A percentile compares a stretch with the other conserved stretches of the same genome.
Evolutionary conservation across 441 rosid genomes (phyloP).

Genomic region (Hura crepitans): DNA sequence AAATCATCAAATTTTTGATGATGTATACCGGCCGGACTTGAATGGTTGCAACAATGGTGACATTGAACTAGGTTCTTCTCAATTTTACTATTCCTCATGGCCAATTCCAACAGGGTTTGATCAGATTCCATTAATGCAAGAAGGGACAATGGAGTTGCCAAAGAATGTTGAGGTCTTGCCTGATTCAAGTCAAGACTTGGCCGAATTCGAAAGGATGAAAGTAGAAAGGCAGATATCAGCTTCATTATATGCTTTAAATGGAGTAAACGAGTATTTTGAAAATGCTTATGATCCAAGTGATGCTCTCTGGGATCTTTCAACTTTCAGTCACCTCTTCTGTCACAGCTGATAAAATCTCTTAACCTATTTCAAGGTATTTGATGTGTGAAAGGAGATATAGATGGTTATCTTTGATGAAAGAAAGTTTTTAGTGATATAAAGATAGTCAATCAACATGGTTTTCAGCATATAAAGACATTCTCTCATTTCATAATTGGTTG

Average conservation of each 20-base stretch:
- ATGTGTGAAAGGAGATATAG: not conserved
- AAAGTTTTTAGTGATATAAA: too few species aligned
- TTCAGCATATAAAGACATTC: too few species aligned
- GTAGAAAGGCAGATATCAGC: slow-evolving; percentile 69
- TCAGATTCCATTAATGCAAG: slow-evolving; percentile 37
- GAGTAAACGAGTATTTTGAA: slow-evolving; percentile 45
- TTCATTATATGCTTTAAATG: slow-evolving; percentile 53
- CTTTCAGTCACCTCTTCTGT: slow-evolving; percentile 42
- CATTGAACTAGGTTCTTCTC: slow-evolving; percentile 22
- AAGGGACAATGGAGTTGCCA: slow-evolving; percentile 27
- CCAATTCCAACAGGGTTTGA: slow-evolving; percentile 38
- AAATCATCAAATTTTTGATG: slow-evolving; percentile 22
- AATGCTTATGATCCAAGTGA: slow-evolving; percentile 40
- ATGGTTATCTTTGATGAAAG: too few species aligned
- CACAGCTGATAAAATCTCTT: too few species aligned
- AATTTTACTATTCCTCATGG: slow-evolving; percentile 46
- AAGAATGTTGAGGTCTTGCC: slow-evolving; percentile 19
- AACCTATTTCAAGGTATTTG: slow-evolving; percentile 10
- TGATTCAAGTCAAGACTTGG: slow-evolving; percentile 23
- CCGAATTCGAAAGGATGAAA: slow-evolving; percentile 38
- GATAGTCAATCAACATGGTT: too few species aligned
- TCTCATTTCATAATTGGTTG: too few species aligned
- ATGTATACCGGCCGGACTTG: slow-evolving; percentile 53
- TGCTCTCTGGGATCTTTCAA: slow-evolving; percentile 56
- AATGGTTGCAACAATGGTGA: slow-evolving; percentile 30